Percentiles rank a stretch among this genome's conserved stretches.
phyloP scores from a whole-genome alignment of 306 rosid genomes.

The Sesbania bispinosa region DNA sequence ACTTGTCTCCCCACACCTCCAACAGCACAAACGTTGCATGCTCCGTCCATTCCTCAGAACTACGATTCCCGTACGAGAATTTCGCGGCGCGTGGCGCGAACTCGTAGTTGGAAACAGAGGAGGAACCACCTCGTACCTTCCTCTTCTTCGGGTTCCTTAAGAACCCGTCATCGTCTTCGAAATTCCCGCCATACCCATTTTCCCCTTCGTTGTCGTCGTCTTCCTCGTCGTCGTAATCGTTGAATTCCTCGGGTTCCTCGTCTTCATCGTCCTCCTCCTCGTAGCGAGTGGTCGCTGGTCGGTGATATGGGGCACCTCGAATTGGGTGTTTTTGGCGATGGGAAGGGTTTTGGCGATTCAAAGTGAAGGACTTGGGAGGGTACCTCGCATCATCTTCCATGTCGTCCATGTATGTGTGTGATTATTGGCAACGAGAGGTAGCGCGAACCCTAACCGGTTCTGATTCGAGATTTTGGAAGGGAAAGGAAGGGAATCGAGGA shows the following conservation, averaged over 20 bases:
- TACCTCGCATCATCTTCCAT: conserved; percentile 56
- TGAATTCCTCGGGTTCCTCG: conserved; percentile 35
- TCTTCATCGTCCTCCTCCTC: conserved; percentile 25
- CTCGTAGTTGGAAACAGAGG: conserved; percentile 45
- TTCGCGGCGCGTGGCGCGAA: conserved; percentile 41
- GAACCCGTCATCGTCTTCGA: conserved; percentile 34
- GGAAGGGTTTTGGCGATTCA: conserved; percentile 31
- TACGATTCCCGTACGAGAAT: conserved; percentile 1
- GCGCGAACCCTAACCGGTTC: not conserved
- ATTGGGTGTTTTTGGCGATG: conserved; percentile 41
- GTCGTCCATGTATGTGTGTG: conserved; percentile 40
- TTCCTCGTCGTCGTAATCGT: conserved; percentile 17
- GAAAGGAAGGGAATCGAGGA: not conserved
- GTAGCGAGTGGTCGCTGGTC: conserved; percentile 29
- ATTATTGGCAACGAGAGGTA: not conserved
- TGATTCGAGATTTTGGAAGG: not conserved
- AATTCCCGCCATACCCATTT: conserved; percentile 26
- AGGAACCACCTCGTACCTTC: conserved; percentile 36
- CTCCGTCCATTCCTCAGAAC: conserved; percentile 52
- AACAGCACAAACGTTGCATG: conserved; percentile 58
- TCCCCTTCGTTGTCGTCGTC: conserved; percentile 5
- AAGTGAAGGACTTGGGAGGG: conserved; percentile 44
- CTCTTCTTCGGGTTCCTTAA: conserved; percentile 52
- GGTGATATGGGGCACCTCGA: conserved; percentile 36
- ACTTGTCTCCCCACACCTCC: conserved; percentile 82